phyloP scores from a whole-genome alignment of 2,329 filamentous ascomycete genomes.

The Akanthomyces lecanii region DNA sequence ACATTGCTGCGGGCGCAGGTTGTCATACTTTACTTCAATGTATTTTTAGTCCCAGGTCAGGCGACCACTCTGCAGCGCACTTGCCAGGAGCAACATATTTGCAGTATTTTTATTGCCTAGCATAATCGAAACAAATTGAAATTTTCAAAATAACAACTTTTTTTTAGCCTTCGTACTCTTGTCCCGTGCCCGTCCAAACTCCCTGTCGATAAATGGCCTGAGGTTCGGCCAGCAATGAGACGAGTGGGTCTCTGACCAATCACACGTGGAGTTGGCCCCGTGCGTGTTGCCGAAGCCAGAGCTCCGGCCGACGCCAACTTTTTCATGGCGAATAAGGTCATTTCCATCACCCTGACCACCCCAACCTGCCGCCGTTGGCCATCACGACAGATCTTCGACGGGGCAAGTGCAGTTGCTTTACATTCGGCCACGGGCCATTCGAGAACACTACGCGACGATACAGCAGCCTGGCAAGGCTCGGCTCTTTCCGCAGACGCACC shows the following conservation, averaged over 20 bases:
- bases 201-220: not conserved
- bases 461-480: not conserved
- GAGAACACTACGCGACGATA: not conserved
- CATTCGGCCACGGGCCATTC: not conserved
- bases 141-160: not conserved
- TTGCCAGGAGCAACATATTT: not conserved
- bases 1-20: not conserved
- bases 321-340: constrained; percentile 11
- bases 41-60: constrained; percentile 9
- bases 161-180: not conserved
- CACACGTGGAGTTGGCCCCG: constrained; percentile 3
- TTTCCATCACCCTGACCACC: not conserved
- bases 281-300: constrained; percentile 14
- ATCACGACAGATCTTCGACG: not conserved
- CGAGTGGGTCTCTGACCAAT: constrained; percentile 13
- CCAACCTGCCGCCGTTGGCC: not conserved
- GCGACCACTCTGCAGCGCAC: constrained; percentile 4
- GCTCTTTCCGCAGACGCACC: not conserved
- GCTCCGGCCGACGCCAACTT: constrained; percentile 12
- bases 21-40: not conserved
- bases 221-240: not conserved
- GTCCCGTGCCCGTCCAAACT: not conserved
- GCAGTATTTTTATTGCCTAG: not conserved
- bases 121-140: not conserved
- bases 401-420: not conserved